Percentiles rank a stretch among this genome's conserved stretches.
phyloP scores from a whole-genome alignment of 768 basidiomycete genomes.

The Tremella yokohamensis region DNA sequence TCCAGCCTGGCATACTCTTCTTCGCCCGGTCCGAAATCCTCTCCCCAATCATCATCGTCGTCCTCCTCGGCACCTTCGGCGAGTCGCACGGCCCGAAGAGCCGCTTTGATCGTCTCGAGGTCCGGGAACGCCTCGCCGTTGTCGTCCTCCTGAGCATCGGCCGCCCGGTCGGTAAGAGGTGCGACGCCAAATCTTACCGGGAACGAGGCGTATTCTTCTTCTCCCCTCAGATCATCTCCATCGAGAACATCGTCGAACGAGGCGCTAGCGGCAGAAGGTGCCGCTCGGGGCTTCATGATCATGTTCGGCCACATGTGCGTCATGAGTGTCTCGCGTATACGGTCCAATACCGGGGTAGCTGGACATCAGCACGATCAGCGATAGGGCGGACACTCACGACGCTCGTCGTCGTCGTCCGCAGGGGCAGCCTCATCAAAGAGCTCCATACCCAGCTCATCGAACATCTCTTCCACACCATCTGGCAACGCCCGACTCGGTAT shows the following conservation, averaged over 20 bases:
- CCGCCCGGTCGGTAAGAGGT: too few relatives aligned
- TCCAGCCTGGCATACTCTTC: conserved; percentile 42
- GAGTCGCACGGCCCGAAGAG: conserved; percentile 6
- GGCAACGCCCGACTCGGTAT: background rate
- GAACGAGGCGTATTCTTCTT: conserved; percentile 3
- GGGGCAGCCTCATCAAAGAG: conserved; percentile 13
- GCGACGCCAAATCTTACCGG: conserved; percentile 16
- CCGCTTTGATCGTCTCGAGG: conserved; percentile 20
- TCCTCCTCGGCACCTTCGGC: conserved; percentile 6
- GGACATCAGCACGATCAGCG: background rate
- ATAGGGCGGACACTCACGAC: conserved; percentile 27
- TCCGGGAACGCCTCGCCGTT: conserved; percentile 20
- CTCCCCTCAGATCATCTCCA: conserved; percentile 2
- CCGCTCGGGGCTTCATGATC: conserved; percentile 28
- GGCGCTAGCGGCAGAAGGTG: background rate
- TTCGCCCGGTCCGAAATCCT: conserved; percentile 17
- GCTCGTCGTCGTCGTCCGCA: conserved; percentile 35
- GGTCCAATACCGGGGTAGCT: conserved; percentile 32
- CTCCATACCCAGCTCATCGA: conserved; percentile 26
- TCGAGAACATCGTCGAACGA: background rate
- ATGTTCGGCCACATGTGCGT: conserved; percentile 46
- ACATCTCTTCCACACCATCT: conserved; percentile 15
- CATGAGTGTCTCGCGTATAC: conserved; percentile 37
- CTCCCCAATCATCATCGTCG: conserved; percentile 5
- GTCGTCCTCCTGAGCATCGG: background rate